These are phyloP conservation scores for Mallotus repandus DNA, from an alignment of 441 rosid genomes.

Conservation along the genomic window DNA sequence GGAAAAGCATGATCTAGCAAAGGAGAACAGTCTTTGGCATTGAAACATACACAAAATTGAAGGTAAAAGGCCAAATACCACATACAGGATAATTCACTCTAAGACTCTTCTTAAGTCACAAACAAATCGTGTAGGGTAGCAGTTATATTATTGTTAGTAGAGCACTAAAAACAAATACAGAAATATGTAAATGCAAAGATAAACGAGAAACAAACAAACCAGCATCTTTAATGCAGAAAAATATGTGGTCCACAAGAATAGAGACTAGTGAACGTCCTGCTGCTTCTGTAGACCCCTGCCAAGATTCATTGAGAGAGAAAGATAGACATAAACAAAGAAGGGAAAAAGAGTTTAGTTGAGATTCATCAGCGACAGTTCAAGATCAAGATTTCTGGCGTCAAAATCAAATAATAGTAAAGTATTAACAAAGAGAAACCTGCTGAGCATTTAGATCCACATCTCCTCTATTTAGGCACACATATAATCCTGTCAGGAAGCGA, in stretches of 20 bases:
- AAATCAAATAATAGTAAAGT: not conserved
- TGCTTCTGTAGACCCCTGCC: constrained; percentile 79
- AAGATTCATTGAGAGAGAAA: constrained; percentile 23
- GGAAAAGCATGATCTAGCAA: constrained; percentile 14
- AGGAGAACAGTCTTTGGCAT: constrained; percentile 8
- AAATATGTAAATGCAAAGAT: not conserved
- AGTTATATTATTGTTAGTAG: not conserved
- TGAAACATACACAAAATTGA: not conserved
- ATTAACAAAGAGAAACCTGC: constrained; percentile 53
- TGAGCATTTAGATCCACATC: constrained; percentile 85
- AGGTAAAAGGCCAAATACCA: not conserved
- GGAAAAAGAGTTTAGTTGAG: constrained; percentile 16
- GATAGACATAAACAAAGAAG: constrained; percentile 12
- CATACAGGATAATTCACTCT: not conserved
- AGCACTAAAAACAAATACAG: not conserved
- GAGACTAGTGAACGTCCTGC: constrained; percentile 91
- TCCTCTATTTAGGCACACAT: constrained; percentile 91
- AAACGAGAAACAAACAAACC: constrained; percentile 50
- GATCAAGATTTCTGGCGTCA: no score
- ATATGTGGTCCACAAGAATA: constrained; percentile 92
- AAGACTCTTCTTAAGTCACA: not conserved
- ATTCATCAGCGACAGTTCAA: constrained; percentile 16
- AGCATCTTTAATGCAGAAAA: constrained; percentile 91
- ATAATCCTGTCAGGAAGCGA: constrained; percentile 93
- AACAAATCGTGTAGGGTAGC: not conserved